Evolutionary conservation across 371 early-diverging fungal species (phyloP).

Genomic region (Apophysomyces trapeziformis): DNA sequence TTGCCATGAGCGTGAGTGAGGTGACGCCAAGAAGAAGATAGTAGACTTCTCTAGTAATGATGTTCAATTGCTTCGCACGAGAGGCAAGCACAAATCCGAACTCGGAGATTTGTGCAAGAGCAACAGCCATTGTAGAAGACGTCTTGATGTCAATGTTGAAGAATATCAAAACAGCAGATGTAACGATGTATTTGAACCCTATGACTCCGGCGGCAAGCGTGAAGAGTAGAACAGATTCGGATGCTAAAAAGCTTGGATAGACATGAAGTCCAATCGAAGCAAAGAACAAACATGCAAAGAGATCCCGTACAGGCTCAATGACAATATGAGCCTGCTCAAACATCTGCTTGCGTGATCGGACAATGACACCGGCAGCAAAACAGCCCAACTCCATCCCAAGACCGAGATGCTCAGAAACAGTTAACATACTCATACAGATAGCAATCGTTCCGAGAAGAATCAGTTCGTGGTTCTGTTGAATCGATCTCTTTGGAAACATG

Average conservation of each 20-base stretch:
- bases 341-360: slow-evolving; percentile 46
- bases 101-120: slow-evolving; percentile 65
- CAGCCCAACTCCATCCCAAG: slow-evolving; percentile 65
- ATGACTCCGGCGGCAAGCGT: slow-evolving; percentile 52
- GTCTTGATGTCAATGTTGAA: slow-evolving; percentile 44
- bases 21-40: slow-evolving; percentile 63
- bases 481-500: slow-evolving; percentile 28
- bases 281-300: slow-evolving; percentile 68
- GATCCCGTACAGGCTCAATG: slow-evolving; percentile 61
- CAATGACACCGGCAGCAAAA: slow-evolving; percentile 66
- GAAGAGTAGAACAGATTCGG: slow-evolving; percentile 55
- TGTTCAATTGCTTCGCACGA: slow-evolving; percentile 57
- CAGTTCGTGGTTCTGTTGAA: slow-evolving; percentile 47
- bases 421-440: slow-evolving; percentile 52
- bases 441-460: slow-evolving; percentile 58
- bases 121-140: slow-evolving; percentile 56
- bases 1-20: slow-evolving; percentile 56
- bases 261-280: slow-evolving; percentile 70
- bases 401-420: slow-evolving; percentile 48
- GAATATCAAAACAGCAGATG: slow-evolving; percentile 36
- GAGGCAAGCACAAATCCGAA: slow-evolving; percentile 67
- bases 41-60: slow-evolving; percentile 62
- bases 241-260: slow-evolving; percentile 61
- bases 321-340: slow-evolving; percentile 44
- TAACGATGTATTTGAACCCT: slow-evolving; percentile 57